Conservation (phyloP, 1,284 basidiomycete genomes). For the Spongiforma sp. region DNA sequence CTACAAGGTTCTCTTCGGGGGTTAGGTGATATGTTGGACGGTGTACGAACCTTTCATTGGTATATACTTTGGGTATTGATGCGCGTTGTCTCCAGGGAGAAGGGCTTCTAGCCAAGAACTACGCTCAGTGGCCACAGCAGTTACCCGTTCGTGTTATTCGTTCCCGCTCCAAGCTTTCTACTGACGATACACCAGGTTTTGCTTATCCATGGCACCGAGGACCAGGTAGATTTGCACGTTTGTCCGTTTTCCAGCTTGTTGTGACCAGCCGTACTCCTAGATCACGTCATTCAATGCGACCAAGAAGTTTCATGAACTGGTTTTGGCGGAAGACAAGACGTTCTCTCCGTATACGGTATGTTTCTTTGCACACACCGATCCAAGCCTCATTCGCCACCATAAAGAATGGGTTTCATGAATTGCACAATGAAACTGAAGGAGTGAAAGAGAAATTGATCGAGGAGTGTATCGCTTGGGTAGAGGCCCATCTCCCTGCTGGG, state of each 20-base stretch:
- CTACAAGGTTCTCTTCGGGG: constrained; percentile 66
- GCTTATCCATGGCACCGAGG: constrained; percentile 78
- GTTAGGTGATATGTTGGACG: constrained; percentile 75
- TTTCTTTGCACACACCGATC: background rate
- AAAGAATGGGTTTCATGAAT: constrained; percentile 82
- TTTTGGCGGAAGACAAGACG: constrained; percentile 67
- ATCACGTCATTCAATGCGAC: constrained; percentile 67
- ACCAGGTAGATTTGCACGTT: constrained; percentile 51
- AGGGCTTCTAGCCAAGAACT: constrained; percentile 53
- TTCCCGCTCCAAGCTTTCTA: background rate
- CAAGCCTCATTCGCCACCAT: constrained; percentile 1
- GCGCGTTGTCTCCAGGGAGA: constrained; percentile 65
- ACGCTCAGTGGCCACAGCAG: constrained; percentile 71
- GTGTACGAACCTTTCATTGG: constrained; percentile 46
- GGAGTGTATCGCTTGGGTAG: constrained; percentile 61
- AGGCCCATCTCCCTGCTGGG: constrained; percentile 26
- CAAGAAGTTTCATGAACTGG: constrained; percentile 63
- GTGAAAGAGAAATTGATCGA: constrained; percentile 65
- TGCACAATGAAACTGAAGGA: constrained; percentile 81
- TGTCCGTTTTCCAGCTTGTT: background rate
- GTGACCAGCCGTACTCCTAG: constrained; percentile 34
- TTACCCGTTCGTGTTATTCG: constrained; percentile 59
- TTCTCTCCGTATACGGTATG: constrained; percentile 62
- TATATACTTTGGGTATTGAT: background rate
- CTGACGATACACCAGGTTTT: constrained; percentile 52